Evolutionary conservation across 768 basidiomycete genomes (phyloP), one percentile per base, ranked within the genome.

Genomic region (Psilocybe cyanescens): DNA sequence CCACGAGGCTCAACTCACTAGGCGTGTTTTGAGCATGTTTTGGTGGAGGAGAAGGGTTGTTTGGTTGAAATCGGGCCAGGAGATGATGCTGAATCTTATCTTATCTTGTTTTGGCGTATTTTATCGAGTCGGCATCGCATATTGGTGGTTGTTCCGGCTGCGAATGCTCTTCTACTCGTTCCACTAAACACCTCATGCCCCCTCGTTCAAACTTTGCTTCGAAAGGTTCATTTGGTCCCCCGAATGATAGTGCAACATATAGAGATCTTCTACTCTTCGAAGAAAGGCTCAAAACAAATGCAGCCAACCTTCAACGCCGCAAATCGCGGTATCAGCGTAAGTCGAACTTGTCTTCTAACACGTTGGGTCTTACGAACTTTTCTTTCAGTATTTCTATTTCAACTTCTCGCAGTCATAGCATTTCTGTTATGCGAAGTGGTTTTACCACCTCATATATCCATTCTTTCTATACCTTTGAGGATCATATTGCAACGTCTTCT

Each of bases 261-360:
- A 81, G 91, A 48, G 97, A 99, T 72, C 78, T 99, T 12, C 83
- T 98, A 24, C 78, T 94, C 48, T 98, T 99, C 62, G 97, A 99
- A 76, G 96, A 98, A 72, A 84, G 97, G n/a, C 86, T 99, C 60
- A 97, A 97, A 78, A 90, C 91, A 17, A 98, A 91, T 70, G 94
- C 94, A 4, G 85, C 89, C n/a, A 85, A 82, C 62, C 79, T 96
- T 14, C 89, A 91, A 68, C 83, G 85, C 30, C 80, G 94, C 58
- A 95, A 95, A 74, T 82, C 86, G 29, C 83, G 91, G 61, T 95
- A 95, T 75, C 91, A 94, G 77, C 71, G 93, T 94, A 71, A 67
- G 86, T 82, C 65, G 28, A 31, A 28, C 17, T 41, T 41, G 2
- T 39, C 3, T 41, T 29, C 8, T 39, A 12, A 45, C n/a, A 41